Evolutionary conservation across 257 asterid genomes (phyloP).

Genomic region (Solanum pinnatisectum): DNA sequence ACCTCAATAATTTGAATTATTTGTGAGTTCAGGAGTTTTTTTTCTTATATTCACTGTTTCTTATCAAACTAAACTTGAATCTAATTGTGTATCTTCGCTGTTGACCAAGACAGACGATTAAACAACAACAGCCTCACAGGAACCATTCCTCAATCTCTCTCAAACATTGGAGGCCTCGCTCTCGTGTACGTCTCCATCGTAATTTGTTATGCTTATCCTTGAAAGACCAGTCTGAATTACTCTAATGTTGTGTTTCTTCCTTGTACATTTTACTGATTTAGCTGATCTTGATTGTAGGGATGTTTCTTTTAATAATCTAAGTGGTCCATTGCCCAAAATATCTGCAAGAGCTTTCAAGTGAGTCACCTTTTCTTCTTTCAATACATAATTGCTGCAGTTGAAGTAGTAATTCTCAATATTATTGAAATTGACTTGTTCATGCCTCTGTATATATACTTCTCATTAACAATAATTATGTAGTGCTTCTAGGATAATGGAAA

Average conservation of each 20-base stretch:
- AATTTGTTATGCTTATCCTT: background rate
- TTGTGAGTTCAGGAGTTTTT: constrained; percentile 48
- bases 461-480: background rate
- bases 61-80: background rate
- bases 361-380: constrained; percentile 10
- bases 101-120: constrained; percentile 74
- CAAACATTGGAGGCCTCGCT: constrained; percentile 58
- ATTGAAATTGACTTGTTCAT: background rate
- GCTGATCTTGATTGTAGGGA: constrained; percentile 47
- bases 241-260: background rate
- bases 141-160: constrained; percentile 15
- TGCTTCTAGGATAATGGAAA: background rate
- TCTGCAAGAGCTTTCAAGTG: constrained; percentile 63
- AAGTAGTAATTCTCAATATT: background rate
- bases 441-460: background rate
- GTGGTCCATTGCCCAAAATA: constrained; percentile 31
- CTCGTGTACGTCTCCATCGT: constrained; percentile 47
- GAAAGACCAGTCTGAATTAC: background rate
- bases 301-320: constrained; percentile 46
- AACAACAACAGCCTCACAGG: constrained; percentile 76
- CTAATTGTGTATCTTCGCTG: background rate
- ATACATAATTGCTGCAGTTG: background rate
- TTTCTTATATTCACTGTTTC: background rate
- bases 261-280: background rate
- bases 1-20: constrained; percentile 61